Evolutionary conservation across 2,329 filamentous ascomycete species (phyloP), one percentile per base, ranked within the genome.

Genomic region (Pseudocercospora cruenta): DNA sequence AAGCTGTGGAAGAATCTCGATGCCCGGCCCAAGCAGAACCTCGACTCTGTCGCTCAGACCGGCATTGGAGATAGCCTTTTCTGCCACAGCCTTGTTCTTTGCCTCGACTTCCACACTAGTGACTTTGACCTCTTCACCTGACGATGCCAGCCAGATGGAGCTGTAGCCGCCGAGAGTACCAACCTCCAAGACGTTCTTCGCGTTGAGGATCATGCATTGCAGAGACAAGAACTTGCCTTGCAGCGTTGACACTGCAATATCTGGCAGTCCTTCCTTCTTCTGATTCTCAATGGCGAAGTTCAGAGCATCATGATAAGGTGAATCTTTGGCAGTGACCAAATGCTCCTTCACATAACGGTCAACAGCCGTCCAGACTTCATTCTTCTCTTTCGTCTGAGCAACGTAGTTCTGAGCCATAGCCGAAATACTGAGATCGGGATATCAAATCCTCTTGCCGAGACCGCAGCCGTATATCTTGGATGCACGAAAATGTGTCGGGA

Each of bases 211-310:
- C 61, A 71, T 76, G 59, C 76, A 75, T 53, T 81, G 80, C 14
- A 83, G 69, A 10, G 80, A 74, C 8, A 83, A 74, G 55, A 77
- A 78, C 62, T 80, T 78, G 31, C 79, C 81, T 51, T 79, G 72
- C 8, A 77, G 70, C 0, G 76, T 71, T 3, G 75, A 74, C 43
- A 81, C 75, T 51, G 73, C 75, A 66, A 82, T 82, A 57, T 76
- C 74, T 1, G 78, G 78, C 0, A 83, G 74, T 6, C 77, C 77
- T 2, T 76, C 71, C 14, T 1, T 1, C 51, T 28, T 54, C 5
- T 54, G 51, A n/a, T 54, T 54, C 24, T 55, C 51, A 19, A 55
- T 6, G 16, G 51, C 51, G 6, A 33, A 33, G 26, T 55, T 55
- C 24, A 55, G 26, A n/a, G 51, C 51, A 9, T 55, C 51, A 10